These are phyloP conservation scores for Punctularia strigosozonata DNA, from an alignment of 768 basidiomycete species.

Conservation along the genomic window DNA sequence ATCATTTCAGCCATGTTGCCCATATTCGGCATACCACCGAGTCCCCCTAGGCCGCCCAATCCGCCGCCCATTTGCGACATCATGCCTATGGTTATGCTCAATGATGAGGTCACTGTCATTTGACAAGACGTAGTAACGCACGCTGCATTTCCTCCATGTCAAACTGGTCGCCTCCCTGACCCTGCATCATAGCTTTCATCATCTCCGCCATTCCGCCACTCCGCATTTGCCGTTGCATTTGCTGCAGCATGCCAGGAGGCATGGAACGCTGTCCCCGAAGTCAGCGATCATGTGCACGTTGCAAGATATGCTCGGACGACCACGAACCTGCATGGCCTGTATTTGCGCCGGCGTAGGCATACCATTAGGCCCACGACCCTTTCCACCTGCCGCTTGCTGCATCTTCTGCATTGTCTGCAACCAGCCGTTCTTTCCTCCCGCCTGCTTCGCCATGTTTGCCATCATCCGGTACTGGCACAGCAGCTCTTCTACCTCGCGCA, in stretches of 20 bases:
- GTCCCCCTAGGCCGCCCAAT: constrained; percentile 46
- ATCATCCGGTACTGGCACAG: constrained; percentile 97
- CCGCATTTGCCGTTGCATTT: constrained; percentile 77
- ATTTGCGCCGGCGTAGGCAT: constrained; percentile 92
- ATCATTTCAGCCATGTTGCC: constrained; percentile 68
- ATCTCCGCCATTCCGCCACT: constrained; percentile 90
- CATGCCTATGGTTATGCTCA: too few relatives aligned
- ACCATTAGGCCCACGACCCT: constrained; percentile 76
- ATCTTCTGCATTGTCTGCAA: constrained; percentile 87
- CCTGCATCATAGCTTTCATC: constrained; percentile 98
- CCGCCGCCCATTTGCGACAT: constrained; percentile 78
- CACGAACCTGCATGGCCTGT: constrained; percentile 79
- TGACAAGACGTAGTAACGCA: constrained; percentile 30
- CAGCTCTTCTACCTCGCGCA: constrained; percentile 96
- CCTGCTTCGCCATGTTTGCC: constrained; percentile 97
- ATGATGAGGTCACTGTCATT: too few relatives aligned
- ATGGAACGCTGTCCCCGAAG: constrained; percentile 55
- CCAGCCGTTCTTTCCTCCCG: constrained; percentile 96
- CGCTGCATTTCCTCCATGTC: constrained; percentile 96
- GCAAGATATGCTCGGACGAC: not conserved
- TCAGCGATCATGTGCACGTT: constrained; percentile 1
- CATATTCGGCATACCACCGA: constrained; percentile 45
- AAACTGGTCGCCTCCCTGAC: constrained; percentile 78
- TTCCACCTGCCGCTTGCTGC: constrained; percentile 77
- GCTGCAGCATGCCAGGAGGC: constrained; percentile 91